Evolutionary conservation across 2,329 filamentous ascomycete species (phyloP).

Genomic region (Fusarium pininemorale): DNA sequence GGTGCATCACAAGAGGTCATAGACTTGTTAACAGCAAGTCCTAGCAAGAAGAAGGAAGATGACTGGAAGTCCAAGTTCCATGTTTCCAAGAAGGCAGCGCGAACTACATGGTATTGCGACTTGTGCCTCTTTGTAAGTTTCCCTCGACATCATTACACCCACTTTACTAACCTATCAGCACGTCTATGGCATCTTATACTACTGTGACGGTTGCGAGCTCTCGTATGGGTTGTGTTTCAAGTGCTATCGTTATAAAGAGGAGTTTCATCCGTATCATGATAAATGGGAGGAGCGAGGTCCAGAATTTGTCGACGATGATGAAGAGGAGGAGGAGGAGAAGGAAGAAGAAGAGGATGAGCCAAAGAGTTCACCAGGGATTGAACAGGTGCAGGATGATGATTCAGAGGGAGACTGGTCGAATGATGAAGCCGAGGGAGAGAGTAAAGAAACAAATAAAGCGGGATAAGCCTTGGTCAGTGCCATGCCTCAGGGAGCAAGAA

Average conservation of each 20-base stretch:
- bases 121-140: not conserved
- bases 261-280: not conserved
- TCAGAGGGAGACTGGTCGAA: not conserved
- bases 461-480: rapidly evolving
- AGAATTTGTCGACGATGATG: not conserved
- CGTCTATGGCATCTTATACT: not conserved
- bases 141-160: rapidly evolving
- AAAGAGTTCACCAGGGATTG: not conserved
- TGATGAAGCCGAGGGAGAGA: not conserved
- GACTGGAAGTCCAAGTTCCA: not conserved
- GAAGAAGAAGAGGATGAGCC: not conserved
- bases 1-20: not conserved
- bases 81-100: not conserved
- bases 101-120: not conserved
- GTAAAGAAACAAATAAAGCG: not conserved
- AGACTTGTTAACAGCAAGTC: not conserved
- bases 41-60: not conserved
- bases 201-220: not conserved
- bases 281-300: not conserved
- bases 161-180: not conserved
- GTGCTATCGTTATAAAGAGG: not conserved
- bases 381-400: not conserved
- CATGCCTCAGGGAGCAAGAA: too few relatives aligned
- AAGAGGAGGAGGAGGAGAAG: not conserved
- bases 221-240: not conserved